Percentiles rank a stretch among this genome's conserved stretches.
phyloP scores from a whole-genome alignment of 176 grass and related monocot species.

The Pontederia crassipes region DNA sequence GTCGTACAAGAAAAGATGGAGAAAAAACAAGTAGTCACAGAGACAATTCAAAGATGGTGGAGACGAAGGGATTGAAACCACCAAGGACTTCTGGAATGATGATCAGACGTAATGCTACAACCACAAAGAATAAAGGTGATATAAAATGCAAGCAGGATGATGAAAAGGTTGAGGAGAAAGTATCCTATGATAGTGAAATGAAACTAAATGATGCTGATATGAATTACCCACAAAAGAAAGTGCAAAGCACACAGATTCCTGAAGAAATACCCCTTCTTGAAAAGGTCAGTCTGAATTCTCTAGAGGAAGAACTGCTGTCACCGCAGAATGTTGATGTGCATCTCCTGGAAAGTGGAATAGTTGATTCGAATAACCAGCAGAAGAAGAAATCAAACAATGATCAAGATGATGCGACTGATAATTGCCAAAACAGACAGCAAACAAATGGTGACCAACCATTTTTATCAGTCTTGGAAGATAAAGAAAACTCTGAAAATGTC shows the following conservation, averaged over 20 bases:
- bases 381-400: too few relatives aligned
- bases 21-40: slow-evolving; percentile 8
- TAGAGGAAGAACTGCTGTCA: neutral
- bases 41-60: slow-evolving; percentile 9
- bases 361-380: too few relatives aligned
- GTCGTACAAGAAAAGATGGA: slow-evolving; percentile 8
- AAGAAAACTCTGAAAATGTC: too few relatives aligned
- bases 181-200: slow-evolving; percentile 14
- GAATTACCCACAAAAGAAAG: neutral
- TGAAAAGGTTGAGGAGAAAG: slow-evolving; percentile 21
- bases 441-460: too few relatives aligned
- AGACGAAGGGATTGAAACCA: slow-evolving; percentile 16
- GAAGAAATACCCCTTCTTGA: neutral
- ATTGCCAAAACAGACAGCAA: too few relatives aligned
- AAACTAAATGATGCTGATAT: neutral
- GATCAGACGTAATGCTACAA: slow-evolving; percentile 9
- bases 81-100: slow-evolving; percentile 4
- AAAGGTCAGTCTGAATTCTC: neutral
- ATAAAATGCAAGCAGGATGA: slow-evolving; percentile 4
- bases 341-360: too few relatives aligned
- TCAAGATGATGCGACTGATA: too few relatives aligned
- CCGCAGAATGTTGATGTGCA: neutral
- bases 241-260: slow-evolving; percentile 6
- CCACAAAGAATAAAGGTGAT: slow-evolving; percentile 1
- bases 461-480: too few relatives aligned